These are phyloP conservation scores for Eucalyptus erythrocorys DNA, from an alignment of 345 rosid genomes.

Conservation along the genomic window DNA sequence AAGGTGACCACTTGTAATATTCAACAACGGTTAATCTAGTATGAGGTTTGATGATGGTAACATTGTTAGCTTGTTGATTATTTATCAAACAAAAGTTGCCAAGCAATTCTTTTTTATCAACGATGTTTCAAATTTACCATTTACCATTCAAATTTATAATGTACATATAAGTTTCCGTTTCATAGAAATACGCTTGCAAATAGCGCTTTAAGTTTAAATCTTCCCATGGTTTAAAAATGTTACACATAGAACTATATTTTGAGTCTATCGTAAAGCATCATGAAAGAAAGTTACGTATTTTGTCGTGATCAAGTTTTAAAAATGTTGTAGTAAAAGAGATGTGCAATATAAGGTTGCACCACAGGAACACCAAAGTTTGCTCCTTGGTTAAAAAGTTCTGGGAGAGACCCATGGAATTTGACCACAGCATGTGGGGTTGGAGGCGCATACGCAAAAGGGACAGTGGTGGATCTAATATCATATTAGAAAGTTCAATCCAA, in stretches of 20 bases:
- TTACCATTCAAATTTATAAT: not conserved
- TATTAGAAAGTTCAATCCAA: not conserved
- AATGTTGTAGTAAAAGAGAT: not conserved
- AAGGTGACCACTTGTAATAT: not conserved
- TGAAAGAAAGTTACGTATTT: not conserved
- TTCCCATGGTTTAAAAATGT: not conserved
- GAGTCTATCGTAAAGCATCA: not conserved
- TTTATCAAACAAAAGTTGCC: not conserved
- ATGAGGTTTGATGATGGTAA: not conserved
- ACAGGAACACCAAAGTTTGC: not conserved
- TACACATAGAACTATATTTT: not conserved
- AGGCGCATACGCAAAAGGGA: accelerated
- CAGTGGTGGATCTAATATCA: not conserved
- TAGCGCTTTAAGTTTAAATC: not conserved
- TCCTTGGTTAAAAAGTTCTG: not conserved
- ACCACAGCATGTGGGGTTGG: not conserved
- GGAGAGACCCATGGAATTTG: not conserved
- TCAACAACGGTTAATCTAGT: not conserved
- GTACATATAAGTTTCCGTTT: not conserved
- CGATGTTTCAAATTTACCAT: not conserved
- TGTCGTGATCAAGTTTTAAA: not conserved
- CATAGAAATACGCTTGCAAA: not conserved
- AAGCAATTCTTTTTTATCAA: not conserved
- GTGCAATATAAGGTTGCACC: not conserved
- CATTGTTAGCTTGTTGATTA: not conserved